A percentile compares a stretch with the other conserved stretches of the same genome.
Evolutionary conservation across 2,329 filamentous ascomycete genomes (phyloP).

Genomic region (Allantophomopsis lycopodina): DNA sequence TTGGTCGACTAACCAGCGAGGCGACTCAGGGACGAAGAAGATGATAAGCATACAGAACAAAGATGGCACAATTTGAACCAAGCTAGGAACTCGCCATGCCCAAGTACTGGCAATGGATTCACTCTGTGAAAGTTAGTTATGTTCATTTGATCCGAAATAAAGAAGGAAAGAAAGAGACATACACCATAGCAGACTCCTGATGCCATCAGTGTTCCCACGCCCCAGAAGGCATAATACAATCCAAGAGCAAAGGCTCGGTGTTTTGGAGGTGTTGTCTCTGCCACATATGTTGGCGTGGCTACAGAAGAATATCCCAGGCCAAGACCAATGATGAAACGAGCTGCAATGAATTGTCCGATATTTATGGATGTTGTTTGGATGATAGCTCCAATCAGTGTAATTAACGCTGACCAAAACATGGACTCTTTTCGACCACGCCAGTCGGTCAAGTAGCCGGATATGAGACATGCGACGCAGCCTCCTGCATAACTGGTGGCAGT

Average conservation of each 20-base stretch:
- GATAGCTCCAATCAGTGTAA: constrained; percentile 12
- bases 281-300: constrained; percentile 10
- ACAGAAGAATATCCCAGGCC: constrained; percentile 6
- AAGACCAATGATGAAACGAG: constrained; percentile 8
- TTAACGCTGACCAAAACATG: constrained; percentile 3
- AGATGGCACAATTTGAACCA: constrained; percentile 19
- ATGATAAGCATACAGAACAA: constrained; percentile 3
- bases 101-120: constrained; percentile 3
- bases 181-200: constrained; percentile 4
- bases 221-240: constrained; percentile 8
- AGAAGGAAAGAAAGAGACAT: no score
- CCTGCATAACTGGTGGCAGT: constrained; percentile 8
- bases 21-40: constrained; percentile 85
- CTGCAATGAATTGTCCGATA: constrained; percentile 8
- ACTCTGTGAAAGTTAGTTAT: neutral
- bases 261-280: constrained; percentile 29
- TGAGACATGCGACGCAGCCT: constrained; percentile 65
- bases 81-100: constrained; percentile 29
- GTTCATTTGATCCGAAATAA: neutral
- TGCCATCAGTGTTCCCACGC: constrained; percentile 4
- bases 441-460: constrained; percentile 16
- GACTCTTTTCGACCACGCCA: constrained; percentile 3
- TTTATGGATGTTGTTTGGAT: constrained; percentile 14
- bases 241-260: constrained; percentile 28
- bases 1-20: constrained; percentile 86